Base-by-base conservation (phyloP, 2,329 filamentous ascomycete species). In the Epichloe typhina region DNA sequence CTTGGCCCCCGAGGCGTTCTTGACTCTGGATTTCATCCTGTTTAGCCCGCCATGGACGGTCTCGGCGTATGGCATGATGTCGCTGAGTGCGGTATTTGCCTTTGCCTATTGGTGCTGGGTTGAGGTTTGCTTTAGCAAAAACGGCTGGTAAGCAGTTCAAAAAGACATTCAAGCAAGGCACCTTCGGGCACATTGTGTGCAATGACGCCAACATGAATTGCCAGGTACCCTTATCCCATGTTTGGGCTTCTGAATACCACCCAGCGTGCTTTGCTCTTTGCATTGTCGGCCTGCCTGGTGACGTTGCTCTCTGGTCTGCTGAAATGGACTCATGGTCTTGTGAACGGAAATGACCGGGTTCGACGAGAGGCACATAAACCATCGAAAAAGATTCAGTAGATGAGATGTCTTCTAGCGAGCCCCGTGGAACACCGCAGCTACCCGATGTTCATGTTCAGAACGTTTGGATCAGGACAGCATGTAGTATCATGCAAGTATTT, bases 221-320 rank as follows among this genome's bases (percentile, higher is more conserved):
- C 35, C 49, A 85, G 82, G 72, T 94, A 95, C 58, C 88, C 89
- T 0, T 95, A 96, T 65, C 89, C 90, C 1, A 75, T 95, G 26
- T 91, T 96, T 56, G 82, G 73, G 8, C 63, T 86, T 43, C 69
- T 94, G 41, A 75, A 72, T 47, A 84, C 80, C 0, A 62, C 70
- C 46, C 82, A 88, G 61, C 77, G 90, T 19, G 69, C 82, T 8
- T 67, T 77, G 0, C 70, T 95, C 9, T 95, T 94, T 58, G 73
- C 73, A 1, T 69, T 78, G 17, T 85, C 86, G 41, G 88, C 86
- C 1, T 61, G 76, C 1, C 66, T 86, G 15, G 90, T 94, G 80
- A 83, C 85, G 2, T 64, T 72, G 3, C 88, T 82, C 56, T 90
- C 86, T 0, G 69, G 79, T 21, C 67, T 73, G 9, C 68, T 95